Percentiles rank a stretch among this genome's conserved stretches.
Conservation (phyloP, 495 filamentous ascomycete genomes). For the Neurospora tetrasperma region DNA sequence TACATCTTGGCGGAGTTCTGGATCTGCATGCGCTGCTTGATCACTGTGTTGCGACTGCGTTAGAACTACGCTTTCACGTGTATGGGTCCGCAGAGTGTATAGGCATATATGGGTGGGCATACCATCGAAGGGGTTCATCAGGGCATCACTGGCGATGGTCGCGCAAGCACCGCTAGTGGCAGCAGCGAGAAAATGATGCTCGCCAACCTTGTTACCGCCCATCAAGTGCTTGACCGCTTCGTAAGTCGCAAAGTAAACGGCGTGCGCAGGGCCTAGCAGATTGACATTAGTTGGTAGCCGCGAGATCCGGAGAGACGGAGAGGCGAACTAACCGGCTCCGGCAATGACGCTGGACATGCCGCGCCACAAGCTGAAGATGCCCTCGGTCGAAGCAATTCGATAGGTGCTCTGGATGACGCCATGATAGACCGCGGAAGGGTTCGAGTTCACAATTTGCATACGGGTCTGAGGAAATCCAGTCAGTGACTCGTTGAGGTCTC, state of each 20-base stretch:
- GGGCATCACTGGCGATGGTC: constrained; percentile 90
- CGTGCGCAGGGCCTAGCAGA: constrained; percentile 78
- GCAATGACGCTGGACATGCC: constrained; percentile 94
- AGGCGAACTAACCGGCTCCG: constrained; percentile 66
- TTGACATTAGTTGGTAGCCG: constrained; percentile 8
- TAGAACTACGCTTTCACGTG: neutral
- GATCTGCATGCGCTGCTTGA: constrained; percentile 99
- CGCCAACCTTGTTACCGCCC: constrained; percentile 79
- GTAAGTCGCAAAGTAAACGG: constrained; percentile 96
- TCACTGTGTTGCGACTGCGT: constrained; percentile 48
- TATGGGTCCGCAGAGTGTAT: neutral
- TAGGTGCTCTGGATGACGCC: constrained; percentile 87
- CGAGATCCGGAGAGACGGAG: neutral
- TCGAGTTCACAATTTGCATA: constrained; percentile 91
- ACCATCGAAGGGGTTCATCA: constrained; percentile 99
- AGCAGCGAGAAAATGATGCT: constrained; percentile 88
- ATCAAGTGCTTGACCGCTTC: constrained; percentile 93
- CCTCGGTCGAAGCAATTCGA: constrained; percentile 83
- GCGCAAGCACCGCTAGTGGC: constrained; percentile 87
- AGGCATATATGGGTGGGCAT: constrained; percentile 18
- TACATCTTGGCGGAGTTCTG: constrained; percentile 81
- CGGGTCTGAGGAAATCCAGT: constrained; percentile 56
- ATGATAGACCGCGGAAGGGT: constrained; percentile 74
- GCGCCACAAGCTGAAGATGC: constrained; percentile 84
- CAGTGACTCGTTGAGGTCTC: constrained; percentile 6